phyloP scores from a whole-genome alignment of 2,329 filamentous ascomycete genomes.

The Dactylella cylindrospora region DNA sequence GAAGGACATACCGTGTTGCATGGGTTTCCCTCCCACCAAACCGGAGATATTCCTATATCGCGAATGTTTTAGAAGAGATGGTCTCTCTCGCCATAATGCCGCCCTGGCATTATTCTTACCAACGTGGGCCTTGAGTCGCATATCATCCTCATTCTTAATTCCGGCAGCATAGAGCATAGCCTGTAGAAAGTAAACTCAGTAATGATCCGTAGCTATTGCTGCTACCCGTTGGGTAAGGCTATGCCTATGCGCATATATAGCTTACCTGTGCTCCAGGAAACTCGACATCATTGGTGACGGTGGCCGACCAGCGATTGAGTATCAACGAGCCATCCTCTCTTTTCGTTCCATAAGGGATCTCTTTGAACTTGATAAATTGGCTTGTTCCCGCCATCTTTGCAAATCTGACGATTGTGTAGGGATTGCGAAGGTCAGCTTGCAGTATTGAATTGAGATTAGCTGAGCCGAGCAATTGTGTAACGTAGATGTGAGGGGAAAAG shows the following conservation, averaged over 20 bases:
- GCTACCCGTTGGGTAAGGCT: slow-evolving; percentile 7
- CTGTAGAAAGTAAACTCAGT: slow-evolving; percentile 54
- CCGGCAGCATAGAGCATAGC: slow-evolving; percentile 95
- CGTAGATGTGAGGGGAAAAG: no score
- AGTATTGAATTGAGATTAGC: no score
- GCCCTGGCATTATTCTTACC: slow-evolving; percentile 56
- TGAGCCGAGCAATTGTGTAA: no score
- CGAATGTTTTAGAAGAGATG: slow-evolving; percentile 10
- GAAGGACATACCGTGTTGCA: slow-evolving; percentile 70
- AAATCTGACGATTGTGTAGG: background rate
- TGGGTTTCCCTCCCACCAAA: slow-evolving; percentile 98
- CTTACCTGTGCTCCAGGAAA: slow-evolving; percentile 83
- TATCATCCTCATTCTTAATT: slow-evolving; percentile 75
- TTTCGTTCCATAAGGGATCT: slow-evolving; percentile 48
- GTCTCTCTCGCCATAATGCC: background rate
- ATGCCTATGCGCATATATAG: slow-evolving; percentile 4
- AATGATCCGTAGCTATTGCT: background rate
- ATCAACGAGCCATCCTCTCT: slow-evolving; percentile 61
- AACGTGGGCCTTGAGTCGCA: slow-evolving; percentile 89
- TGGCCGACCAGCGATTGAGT: slow-evolving; percentile 83
- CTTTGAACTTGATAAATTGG: slow-evolving; percentile 48
- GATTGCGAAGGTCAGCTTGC: no score
- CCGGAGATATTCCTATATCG: slow-evolving; percentile 64
- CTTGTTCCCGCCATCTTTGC: slow-evolving; percentile 35
- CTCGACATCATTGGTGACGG: slow-evolving; percentile 80